Base-by-base conservation (phyloP, 108 stramenopile genomes). In the Nitzschia palea region DNA sequence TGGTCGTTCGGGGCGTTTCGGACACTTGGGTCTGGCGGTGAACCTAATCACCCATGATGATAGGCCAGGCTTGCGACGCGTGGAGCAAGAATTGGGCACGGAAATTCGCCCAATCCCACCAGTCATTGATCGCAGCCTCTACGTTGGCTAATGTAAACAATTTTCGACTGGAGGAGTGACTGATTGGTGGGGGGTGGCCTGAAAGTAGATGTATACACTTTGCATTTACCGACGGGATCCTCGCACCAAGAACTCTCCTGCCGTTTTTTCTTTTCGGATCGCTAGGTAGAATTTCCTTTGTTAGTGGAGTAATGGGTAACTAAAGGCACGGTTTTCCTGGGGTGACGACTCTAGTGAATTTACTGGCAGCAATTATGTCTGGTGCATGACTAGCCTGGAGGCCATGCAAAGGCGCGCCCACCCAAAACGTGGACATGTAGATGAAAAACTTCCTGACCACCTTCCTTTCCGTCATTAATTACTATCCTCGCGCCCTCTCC, bases 1-100 rank as follows among this genome's bases (percentile, higher is more conserved):
- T 54, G 99, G 99, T 28, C 85, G 99, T 36, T 93, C 96, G 4
- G 99, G 98, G 65, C 87, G 99, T 33, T 98, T 98, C 62, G 99
- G 99, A 4, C 97, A 98, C 77, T 83, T 97, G 65, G 99, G 98
- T 33, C 84, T 99, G 35, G 97, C 99, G 22, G 95, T 99, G 57
- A 98, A 97, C 73, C 81, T 99, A 48, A 98, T 99, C 64, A 99
- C 97, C 35, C 89, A 89, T 72, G 97, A 99, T 25, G 99, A 99
- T 70, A 72, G 83, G 26, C 76, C 88, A 42, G 65, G 67, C 26
- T 63, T 94, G 77, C 84, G 95, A 69, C 81, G 84, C 62, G 76
- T 98, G 47, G 98, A 98, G 67, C 89, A 96, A 68, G 99, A 99
- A 73, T 81, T 99, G 42, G 97, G 93, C 33, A 99, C 99, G 6